Evolutionary conservation across 768 basidiomycete genomes (phyloP).

Genomic region (Tricholoma terreum): DNA sequence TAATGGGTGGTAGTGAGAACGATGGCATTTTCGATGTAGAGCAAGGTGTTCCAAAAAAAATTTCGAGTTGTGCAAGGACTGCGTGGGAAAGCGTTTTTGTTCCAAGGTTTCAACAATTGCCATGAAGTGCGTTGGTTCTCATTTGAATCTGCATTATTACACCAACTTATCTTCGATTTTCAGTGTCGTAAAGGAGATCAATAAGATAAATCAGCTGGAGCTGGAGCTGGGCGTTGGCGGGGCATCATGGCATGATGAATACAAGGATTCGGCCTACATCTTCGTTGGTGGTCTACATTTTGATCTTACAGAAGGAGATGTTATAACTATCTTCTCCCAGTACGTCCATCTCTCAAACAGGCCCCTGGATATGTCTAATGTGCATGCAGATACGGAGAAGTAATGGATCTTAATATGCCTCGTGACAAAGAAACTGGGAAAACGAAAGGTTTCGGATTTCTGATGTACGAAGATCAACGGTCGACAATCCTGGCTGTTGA

Average conservation of each 20-base stretch:
- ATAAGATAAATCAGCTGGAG: conserved; percentile 88
- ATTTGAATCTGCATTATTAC: conserved; percentile 1
- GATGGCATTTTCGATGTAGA: conserved; percentile 53
- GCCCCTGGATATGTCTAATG: conserved; percentile 1
- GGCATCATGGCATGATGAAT: conserved; percentile 94
- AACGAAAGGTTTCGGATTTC: conserved; percentile 87
- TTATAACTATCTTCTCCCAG: conserved; percentile 98
- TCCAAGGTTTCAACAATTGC: conserved; percentile 27
- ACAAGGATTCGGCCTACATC: conserved; percentile 96
- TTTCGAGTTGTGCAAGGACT: conserved; percentile 17
- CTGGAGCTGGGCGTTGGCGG: conserved; percentile 70
- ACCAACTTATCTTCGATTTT: conserved; percentile 9
- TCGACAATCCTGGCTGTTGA: conserved; percentile 96
- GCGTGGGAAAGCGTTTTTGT: conserved; percentile 38
- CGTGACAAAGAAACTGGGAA: conserved; percentile 93
- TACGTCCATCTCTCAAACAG: conserved; percentile 25
- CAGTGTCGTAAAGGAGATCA: conserved; percentile 92
- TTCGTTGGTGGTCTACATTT: conserved; percentile 86
- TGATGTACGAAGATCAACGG: conserved; percentile 99
- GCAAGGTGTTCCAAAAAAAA: conserved; percentile 20
- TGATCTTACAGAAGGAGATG: conserved; percentile 95
- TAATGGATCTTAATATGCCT: conserved; percentile 93
- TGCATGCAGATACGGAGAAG: conserved; percentile 84
- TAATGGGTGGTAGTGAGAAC: conserved; percentile 82
- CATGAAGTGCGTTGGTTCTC: conserved; percentile 65